Conservation (phyloP, 106 monocot species). For the Allium sativum region DNA sequence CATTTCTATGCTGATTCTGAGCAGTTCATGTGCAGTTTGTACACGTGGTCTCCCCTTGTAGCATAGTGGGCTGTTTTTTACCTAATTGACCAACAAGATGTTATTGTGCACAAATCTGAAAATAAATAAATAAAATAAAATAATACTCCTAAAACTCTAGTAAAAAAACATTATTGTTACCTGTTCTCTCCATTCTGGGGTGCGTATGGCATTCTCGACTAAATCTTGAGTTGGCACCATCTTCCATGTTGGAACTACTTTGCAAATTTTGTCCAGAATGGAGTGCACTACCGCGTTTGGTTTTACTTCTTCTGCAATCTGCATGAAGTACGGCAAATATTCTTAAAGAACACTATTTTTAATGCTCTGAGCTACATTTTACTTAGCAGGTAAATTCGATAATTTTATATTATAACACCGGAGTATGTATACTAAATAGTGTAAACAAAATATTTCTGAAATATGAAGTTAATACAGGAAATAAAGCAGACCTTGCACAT, state of each 20-base stretch:
- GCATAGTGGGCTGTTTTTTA: conserved; percentile 26
- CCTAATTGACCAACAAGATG: conserved; percentile 5
- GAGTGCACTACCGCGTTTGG: conserved; percentile 37
- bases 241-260: conserved; percentile 49
- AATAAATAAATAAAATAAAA: neutral
- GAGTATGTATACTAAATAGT: too few relatives aligned
- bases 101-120: neutral
- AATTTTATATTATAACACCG: too few relatives aligned
- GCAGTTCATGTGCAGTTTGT: conserved; percentile 47
- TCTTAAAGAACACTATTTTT: too few relatives aligned
- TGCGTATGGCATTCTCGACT: conserved; percentile 33
- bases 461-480: too few relatives aligned
- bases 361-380: too few relatives aligned
- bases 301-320: conserved; percentile 61
- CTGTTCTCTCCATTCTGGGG: conserved; percentile 24
- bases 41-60: conserved; percentile 50
- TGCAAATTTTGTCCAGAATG: conserved; percentile 18
- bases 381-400: too few relatives aligned
- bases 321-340: too few relatives aligned
- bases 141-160: too few relatives aligned
- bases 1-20: conserved; percentile 51
- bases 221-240: conserved; percentile 44
- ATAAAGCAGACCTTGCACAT: conserved; percentile 49
- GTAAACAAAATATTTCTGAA: too few relatives aligned
- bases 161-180: conserved; percentile 5